Conservation (phyloP, 768 basidiomycete genomes). For the Calocybe cyanea region DNA sequence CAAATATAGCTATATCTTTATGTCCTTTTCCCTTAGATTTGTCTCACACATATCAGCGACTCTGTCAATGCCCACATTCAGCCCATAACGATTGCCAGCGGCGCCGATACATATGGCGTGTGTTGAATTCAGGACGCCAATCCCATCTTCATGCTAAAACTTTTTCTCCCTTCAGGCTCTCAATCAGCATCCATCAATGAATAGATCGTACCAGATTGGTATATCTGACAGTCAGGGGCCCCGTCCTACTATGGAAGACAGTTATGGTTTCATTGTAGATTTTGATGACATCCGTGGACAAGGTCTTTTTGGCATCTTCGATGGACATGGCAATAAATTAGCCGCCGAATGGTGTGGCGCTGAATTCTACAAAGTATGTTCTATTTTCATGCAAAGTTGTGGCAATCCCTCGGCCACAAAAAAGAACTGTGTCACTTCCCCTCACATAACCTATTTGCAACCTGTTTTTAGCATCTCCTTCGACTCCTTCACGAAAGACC, state of each 20-base stretch:
- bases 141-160: neutral
- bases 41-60: neutral
- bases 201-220: constrained; percentile 12
- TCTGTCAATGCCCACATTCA: constrained; percentile 6
- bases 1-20: neutral
- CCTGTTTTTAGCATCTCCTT: constrained; percentile 10
- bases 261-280: constrained; percentile 15
- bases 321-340: constrained; percentile 17
- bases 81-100: constrained; percentile 11
- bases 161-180: constrained; percentile 4
- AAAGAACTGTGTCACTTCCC: no score
- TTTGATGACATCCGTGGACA: constrained; percentile 14
- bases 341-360: constrained; percentile 15
- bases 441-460: neutral
- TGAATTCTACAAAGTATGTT: constrained; percentile 15
- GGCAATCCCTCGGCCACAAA: constrained; percentile 7
- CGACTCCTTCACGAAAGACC: constrained; percentile 8
- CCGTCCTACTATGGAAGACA: constrained; percentile 14
- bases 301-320: constrained; percentile 14
- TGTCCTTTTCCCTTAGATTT: neutral
- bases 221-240: constrained; percentile 7
- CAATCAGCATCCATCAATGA: constrained; percentile 10
- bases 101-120: constrained; percentile 12
- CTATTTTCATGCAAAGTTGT: neutral
- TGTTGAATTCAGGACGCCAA: neutral